Base-by-base conservation (phyloP, 2,329 filamentous ascomycete species). In the Pochonia chlamydosporia region DNA sequence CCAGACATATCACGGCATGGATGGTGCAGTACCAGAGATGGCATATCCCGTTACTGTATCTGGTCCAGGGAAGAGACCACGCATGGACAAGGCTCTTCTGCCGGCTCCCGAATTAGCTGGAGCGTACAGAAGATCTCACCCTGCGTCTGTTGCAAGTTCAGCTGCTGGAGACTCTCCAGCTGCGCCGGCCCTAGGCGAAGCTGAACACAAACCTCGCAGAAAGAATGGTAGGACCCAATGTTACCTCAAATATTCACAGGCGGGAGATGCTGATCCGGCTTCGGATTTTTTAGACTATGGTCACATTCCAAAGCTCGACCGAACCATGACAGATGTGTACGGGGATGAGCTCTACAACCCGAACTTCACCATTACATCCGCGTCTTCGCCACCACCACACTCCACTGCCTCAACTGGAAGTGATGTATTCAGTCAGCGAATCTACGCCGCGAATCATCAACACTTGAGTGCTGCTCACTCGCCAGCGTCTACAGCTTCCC, bases 321-420 rank as follows among this genome's bases (percentile, higher is more conserved):
- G 89, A 48, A 93, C 90, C 1, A 89, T 93, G 69, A 92, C 89
- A 16, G 89, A 95, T 60, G 78, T 89, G 43, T 92, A 87, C 60
- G 78, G 82, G 58, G 91, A 96, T 63, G 89, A 93, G 64, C 76
- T 95, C 1, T 95, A 88, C 72, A 90, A 85, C 56, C 84, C 86
- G 1, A 78, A 75, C 56, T 82, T 83, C 50, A 74, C 72, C 28
- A 74, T 83, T 58, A 78, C 78, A 1, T 75, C 79, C 0, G 69
- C 80, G 4, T 70, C 80, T 3, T 73, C 76, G 10, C 68, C 73
- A 8, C 70, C 73, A 41, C 60, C 66, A 52, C 71, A 65, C 21
- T 63, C 72, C 25, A 64, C 73, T 40, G 67, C 78, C 42, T 79
- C 83, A 11, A 58, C 59, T 0, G 62, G 49, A 45, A 77, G 79